Percentiles rank a stretch among this genome's conserved stretches.
phyloP scores from a whole-genome alignment of 257 asterid species.

The Solanum pinnatisectum region DNA sequence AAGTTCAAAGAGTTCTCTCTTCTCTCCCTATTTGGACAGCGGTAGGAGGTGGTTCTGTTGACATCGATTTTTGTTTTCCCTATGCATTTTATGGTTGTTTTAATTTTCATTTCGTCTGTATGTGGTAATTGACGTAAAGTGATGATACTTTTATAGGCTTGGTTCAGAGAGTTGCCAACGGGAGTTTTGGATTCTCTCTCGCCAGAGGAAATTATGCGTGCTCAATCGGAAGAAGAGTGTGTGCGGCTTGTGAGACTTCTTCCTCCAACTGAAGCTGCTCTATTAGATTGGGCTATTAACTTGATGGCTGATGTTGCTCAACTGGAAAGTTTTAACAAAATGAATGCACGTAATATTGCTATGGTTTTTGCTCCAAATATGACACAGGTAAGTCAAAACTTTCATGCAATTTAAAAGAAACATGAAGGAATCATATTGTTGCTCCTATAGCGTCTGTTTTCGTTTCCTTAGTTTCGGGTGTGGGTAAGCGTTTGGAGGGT shows the following conservation, averaged over 20 bases:
- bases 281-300: constrained; percentile 82
- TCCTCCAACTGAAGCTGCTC: constrained; percentile 69
- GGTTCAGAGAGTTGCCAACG: constrained; percentile 87
- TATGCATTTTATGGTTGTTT: neutral
- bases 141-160: constrained; percentile 26
- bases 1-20: neutral
- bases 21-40: neutral
- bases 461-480: neutral
- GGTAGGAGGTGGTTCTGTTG: neutral
- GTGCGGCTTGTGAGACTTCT: constrained; percentile 54
- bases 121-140: neutral
- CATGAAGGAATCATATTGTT: neutral
- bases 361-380: constrained; percentile 93
- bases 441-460: neutral
- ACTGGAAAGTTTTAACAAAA: constrained; percentile 60
- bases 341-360: constrained; percentile 82
- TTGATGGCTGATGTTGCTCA: constrained; percentile 94
- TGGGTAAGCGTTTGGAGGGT: neutral
- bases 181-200: constrained; percentile 75
- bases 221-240: constrained; percentile 70
- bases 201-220: constrained; percentile 66
- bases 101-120: neutral
- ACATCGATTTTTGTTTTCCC: neutral
- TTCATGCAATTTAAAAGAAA: neutral
- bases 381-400: constrained; percentile 52